Evolutionary conservation across 352 stramenopile genomes (phyloP), one percentile per base, ranked within the genome.

Genomic region (Pythium scleroteichum): DNA sequence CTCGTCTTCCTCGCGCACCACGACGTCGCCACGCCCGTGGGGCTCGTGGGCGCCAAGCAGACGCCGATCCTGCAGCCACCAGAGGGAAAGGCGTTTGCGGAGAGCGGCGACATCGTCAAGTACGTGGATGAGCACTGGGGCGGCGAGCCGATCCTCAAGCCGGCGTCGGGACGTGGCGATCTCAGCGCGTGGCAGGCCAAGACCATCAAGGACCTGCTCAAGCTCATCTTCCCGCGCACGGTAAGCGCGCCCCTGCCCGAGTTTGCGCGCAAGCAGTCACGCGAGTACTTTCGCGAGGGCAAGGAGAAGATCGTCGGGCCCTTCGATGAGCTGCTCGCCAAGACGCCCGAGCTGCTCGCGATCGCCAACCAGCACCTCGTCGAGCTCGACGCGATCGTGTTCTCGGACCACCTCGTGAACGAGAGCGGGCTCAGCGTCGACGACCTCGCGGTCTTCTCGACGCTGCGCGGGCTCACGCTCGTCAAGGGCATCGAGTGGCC

Each of bases 401-500:
- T 80, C 54, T 79, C 70, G 35, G 59, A 55, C 41, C 60, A 63
- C 23, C 72, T 72, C 22, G 70, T 81, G 39, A 82, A 85, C 59
- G 69, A 38, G 0, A 32, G 66, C 75, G 46, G 63, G 17, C 44
- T 81, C 38, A 81, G 76, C 59, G 80, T 75, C 56, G 73, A 85
- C 56, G 76, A 85, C 59, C 54, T 85, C 55, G 73, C 79, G 19
- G 52, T 85, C 24, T 85, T 85, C 32, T 69, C 71, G 8, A 69
- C 68, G 42, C 58, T 85, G 23, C 76, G 76, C 29, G 70, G 69
- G 1, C 59, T 85, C 22, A 85, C 76, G 42, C 72, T 85, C 20
- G 69, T 85, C 40, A 82, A 82, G 66, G 73, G 50, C 39, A 40
- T 82, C 44, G 42, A 73, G 53, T 85, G 73, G 71, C 76, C 76